Conservation (phyloP, 306 rosid species). For the Acacia crassicarpa region DNA sequence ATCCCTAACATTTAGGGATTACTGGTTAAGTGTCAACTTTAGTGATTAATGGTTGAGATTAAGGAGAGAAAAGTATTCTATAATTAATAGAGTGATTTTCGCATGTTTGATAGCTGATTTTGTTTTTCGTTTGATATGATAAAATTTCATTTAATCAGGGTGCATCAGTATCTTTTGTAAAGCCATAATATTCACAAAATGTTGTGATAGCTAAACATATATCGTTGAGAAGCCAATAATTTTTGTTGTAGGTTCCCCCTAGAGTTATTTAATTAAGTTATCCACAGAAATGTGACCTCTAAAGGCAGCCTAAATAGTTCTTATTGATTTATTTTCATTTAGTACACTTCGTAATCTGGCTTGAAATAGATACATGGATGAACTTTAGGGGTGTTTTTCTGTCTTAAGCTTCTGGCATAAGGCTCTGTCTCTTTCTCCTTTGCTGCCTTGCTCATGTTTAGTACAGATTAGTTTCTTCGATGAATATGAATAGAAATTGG, state of each 20-base stretch:
- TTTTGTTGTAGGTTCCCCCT: background rate
- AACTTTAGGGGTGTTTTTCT: background rate
- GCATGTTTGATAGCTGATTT: background rate
- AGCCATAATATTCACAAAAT: background rate
- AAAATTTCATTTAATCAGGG: too few species aligned
- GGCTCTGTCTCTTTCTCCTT: background rate
- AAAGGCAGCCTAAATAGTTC: background rate
- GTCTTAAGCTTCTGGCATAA: background rate
- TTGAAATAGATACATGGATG: background rate
- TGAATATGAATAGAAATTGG: background rate
- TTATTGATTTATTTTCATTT: background rate
- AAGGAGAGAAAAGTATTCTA: background rate
- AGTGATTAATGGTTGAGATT: too few species aligned
- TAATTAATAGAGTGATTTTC: background rate
- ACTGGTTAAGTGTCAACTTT: background rate
- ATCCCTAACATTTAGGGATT: background rate
- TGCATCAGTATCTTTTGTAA: background rate
- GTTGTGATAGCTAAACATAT: background rate
- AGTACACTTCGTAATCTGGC: background rate
- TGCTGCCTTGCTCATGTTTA: background rate
- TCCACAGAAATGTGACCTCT: background rate
- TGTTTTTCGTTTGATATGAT: background rate
- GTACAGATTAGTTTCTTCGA: background rate
- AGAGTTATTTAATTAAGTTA: background rate
- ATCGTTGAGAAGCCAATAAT: background rate